Base-by-base conservation (phyloP, 305 asterid species). In the Caryopteris hybrid region DNA sequence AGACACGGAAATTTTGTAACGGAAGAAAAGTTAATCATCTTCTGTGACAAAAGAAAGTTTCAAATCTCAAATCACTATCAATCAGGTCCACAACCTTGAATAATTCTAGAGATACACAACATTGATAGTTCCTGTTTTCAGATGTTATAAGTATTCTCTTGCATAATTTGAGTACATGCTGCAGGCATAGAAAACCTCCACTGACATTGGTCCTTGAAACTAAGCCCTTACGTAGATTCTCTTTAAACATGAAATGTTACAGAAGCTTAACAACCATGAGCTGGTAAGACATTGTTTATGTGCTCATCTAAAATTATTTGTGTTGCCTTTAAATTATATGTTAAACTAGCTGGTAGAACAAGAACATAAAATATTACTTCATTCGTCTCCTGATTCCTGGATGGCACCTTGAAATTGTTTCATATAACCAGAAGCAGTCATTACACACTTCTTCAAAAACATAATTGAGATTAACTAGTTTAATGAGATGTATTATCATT, bases 1-100 rank as follows among this genome's bases (percentile, higher is more conserved):
- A 66, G 52, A 47, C 66, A 42, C 64, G 59, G 9, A 64, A 60
- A 38, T 7, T 31, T 67, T 52, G 61, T 51, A 8, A 59, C 60
- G 56, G 22, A 39, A 6, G 27, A 66, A 58, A 52, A 42, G 6
- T 7, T 14, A 56, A 52, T 59, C 46, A 36, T 61, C 73, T 25
- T 55, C 9, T 16, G 48, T 65, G 4, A 7, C 14, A 34, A 34
- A 58, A 18, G 57, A 9, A 11, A 3, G 0, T 51, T 29, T 43
- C 25, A 5, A 20, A 23, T 50, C 68, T 51, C 50, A 66, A 67
- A 54, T 29, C 27, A 38, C 50, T 20, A 31, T 64, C 71, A 31
- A 64, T 50, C 43, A 70, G 51, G 18, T 63, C 61, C 46, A 47
- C 21, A 48, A 42, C 59, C 47, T 56, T 22, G 58, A 46, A 50